Evolutionary conservation across 129 eudicot species (phyloP).

Genomic region (Deinandra increscens): DNA sequence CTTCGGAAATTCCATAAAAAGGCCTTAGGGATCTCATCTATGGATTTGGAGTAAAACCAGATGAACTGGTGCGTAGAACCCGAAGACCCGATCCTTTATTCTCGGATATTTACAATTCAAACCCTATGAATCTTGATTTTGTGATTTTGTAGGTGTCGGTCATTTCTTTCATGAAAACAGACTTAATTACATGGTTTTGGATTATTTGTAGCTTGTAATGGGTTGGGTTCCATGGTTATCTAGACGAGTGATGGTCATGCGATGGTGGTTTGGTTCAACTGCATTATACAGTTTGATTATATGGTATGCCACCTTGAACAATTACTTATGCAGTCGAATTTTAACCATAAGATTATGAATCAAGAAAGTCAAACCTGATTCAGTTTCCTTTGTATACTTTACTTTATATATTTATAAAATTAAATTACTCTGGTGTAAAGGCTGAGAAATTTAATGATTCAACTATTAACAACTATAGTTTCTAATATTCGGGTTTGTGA

Average conservation of each 20-base stretch:
- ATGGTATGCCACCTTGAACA: background rate
- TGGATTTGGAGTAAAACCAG: slow-evolving; percentile 23
- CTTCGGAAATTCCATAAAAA: slow-evolving; percentile 64
- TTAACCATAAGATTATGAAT: slow-evolving; percentile 2
- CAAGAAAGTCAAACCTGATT: slow-evolving; percentile 3
- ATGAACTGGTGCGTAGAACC: slow-evolving; percentile 62
- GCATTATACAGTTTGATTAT: slow-evolving; percentile 1
- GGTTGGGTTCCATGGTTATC: slow-evolving; percentile 19
- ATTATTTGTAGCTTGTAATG: background rate
- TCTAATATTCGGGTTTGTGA: too few species aligned
- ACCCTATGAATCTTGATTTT: slow-evolving; percentile 3
- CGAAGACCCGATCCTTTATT: slow-evolving; percentile 19
- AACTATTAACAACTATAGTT: too few species aligned
- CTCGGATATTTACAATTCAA: slow-evolving; percentile 9
- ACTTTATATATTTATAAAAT: too few species aligned
- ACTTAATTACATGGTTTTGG: too few species aligned
- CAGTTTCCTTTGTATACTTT: background rate
- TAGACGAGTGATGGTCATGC: slow-evolving; percentile 26
- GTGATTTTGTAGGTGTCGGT: background rate
- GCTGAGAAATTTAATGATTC: too few species aligned
- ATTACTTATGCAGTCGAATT: background rate
- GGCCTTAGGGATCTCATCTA: slow-evolving; percentile 47
- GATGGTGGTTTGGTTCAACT: too few species aligned
- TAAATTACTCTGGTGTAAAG: too few species aligned
- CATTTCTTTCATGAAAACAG: too few species aligned